Evolutionary conservation across 306 rosid genomes (phyloP).

Genomic region (Casuarina cunninghamiana): DNA sequence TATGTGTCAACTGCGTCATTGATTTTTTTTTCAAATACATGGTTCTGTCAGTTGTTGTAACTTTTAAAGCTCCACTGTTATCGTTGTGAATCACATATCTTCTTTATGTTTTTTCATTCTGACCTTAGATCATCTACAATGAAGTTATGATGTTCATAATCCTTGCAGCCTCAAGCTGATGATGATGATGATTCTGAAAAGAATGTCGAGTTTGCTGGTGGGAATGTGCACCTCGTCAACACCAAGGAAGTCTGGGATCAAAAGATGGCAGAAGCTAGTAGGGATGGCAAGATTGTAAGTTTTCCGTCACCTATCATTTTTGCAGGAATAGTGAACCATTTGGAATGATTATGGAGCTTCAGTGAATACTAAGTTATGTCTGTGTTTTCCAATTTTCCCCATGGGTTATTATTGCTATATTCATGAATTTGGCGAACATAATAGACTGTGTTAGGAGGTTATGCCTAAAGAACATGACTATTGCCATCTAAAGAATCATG

Average conservation of each 20-base stretch:
- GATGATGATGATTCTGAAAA: conserved; percentile 63
- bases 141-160: conserved; percentile 33
- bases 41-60: conserved; percentile 12
- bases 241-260: conserved; percentile 81
- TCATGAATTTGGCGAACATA: conserved; percentile 8
- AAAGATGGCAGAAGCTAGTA: conserved; percentile 84
- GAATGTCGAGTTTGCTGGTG: conserved; percentile 58
- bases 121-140: conserved; percentile 17
- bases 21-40: conserved; percentile 12
- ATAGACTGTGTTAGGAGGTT: conserved; percentile 1
- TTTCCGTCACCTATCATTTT: background rate
- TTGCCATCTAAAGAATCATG: background rate
- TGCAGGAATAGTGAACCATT: conserved; percentile 5
- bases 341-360: conserved; percentile 19
- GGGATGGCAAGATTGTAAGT: conserved; percentile 79
- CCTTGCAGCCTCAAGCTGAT: conserved; percentile 40
- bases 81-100: background rate
- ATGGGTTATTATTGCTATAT: conserved; percentile 7
- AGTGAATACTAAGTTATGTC: conserved; percentile 11
- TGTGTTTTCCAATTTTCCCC: background rate
- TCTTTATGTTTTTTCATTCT: background rate
- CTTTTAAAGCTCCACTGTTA: conserved; percentile 17
- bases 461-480: background rate
- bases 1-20: background rate
- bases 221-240: conserved; percentile 73